These are phyloP conservation scores for Rhodamnia rubescens DNA, from an alignment of 345 rosid species.

Conservation along the genomic window DNA sequence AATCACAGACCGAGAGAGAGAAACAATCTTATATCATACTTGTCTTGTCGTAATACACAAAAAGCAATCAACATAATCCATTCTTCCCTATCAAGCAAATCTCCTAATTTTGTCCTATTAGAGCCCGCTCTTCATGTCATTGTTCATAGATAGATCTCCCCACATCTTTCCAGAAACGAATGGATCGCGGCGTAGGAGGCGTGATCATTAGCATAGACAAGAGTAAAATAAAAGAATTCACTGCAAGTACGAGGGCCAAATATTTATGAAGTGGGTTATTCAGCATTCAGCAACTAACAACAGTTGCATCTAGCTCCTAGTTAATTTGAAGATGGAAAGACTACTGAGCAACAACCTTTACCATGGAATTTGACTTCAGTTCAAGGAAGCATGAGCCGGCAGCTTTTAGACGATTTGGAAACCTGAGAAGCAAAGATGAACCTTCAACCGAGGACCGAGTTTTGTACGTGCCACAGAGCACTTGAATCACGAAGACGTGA, in stretches of 20 bases:
- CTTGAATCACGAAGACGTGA: background rate
- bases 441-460: background rate
- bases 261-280: background rate
- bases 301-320: background rate
- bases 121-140: background rate
- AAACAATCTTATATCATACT: background rate
- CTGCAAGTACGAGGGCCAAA: background rate
- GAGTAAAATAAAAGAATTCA: background rate
- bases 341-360: background rate
- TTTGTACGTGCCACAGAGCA: background rate
- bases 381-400: background rate
- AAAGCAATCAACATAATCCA: background rate
- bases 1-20: background rate
- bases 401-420: background rate
- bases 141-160: background rate
- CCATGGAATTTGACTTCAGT: background rate
- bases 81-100: background rate
- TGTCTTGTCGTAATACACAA: background rate
- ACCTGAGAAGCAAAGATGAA: background rate
- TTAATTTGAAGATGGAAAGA: background rate
- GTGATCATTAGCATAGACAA: background rate
- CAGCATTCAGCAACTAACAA: background rate
- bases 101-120: background rate
- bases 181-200: background rate
- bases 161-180: background rate